Evolutionary conservation across 768 basidiomycete species (phyloP).

Genomic region (Leccinum disarticulatum): DNA sequence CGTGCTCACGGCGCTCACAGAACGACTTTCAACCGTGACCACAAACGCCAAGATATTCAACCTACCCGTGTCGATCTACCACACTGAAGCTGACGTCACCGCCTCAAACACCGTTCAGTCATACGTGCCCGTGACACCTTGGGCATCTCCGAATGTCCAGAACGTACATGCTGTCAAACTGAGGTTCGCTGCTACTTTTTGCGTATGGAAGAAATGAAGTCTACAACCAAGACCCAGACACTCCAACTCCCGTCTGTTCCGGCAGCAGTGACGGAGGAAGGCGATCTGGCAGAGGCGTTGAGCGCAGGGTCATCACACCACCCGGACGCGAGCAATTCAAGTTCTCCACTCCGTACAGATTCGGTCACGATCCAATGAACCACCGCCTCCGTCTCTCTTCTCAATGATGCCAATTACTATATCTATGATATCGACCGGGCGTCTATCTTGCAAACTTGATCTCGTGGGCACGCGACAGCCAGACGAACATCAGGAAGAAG

Average conservation of each 20-base stretch:
- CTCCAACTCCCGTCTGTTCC: background rate
- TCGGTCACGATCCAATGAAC: conserved; percentile 53
- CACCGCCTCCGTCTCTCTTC: conserved; percentile 51
- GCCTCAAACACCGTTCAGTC: too few relatives aligned
- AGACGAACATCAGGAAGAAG: conserved; percentile 55
- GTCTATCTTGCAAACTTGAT: conserved; percentile 57
- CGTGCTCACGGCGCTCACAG: too few relatives aligned
- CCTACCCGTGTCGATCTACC: too few relatives aligned
- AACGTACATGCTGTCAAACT: conserved; percentile 23
- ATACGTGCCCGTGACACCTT: too few relatives aligned
- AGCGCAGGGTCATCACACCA: conserved; percentile 41
- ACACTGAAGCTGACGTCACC: too few relatives aligned
- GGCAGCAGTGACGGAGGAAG: conserved; percentile 38
- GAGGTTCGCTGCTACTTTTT: conserved; percentile 83
- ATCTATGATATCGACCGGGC: conserved; percentile 67
- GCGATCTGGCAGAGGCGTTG: conserved; percentile 50
- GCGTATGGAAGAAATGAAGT: conserved; percentile 50
- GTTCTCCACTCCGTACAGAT: conserved; percentile 14
- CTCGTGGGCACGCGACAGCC: conserved; percentile 58
- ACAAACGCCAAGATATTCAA: too few relatives aligned
- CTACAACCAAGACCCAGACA: background rate
- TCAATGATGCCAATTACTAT: conserved; percentile 60
- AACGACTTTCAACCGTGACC: too few relatives aligned
- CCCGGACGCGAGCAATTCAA: background rate
- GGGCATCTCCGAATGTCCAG: too few relatives aligned